Evolutionary conservation across 139 green algal genomes (phyloP), one percentile per base, ranked within the genome.

Genomic region (Yamagishiella unicocca): DNA sequence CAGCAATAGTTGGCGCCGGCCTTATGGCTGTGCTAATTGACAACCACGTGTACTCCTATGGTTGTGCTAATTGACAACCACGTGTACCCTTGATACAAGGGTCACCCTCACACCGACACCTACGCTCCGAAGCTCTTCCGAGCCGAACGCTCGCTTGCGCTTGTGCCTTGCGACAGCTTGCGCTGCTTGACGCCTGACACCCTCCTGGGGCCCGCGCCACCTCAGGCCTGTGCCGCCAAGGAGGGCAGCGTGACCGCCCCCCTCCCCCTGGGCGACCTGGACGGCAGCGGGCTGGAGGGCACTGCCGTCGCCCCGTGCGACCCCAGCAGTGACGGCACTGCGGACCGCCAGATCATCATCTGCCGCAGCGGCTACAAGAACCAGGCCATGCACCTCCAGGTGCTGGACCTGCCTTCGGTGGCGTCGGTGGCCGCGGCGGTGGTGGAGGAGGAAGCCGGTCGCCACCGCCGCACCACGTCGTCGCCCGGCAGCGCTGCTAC

Each of bases 361-460:
- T 40, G 54, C 76, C 54, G 53, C 76, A 71, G 53, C 50, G 54
- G 76, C 33, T 83, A 83, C 76, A 83, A 83, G 76, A 83, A 83
- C 33, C 53, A 71, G 76, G 53, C 53, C 53, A 71, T 45, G 35
- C 53, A 83, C 76, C 76, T 83, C 53, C 53, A 71, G 35, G 76
- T 83, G 50, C 55, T 83, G 37, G 76, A 83, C 27, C 76, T 83
- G 76, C 76, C 76, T 9, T 45, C 74, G 21, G 21, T 50, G n/a
- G 50, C 53, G n/a, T 53, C 35, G 27, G 54, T 53, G 2, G 19
- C 53, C 8, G 19, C 22, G 27, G 76, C 76, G 76, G 24, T 54
- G 70, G 37, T 58, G 70, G 76, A 5, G 24, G 76, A 67, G 35
- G 76, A 45, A 0, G 33, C 76, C 2, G 10, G 1, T 22, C 27